A percentile compares a stretch with the other conserved stretches of the same genome.
Evolutionary conservation across 306 rosid species (phyloP).

Genomic region (Psophocarpus tetragonolobus): DNA sequence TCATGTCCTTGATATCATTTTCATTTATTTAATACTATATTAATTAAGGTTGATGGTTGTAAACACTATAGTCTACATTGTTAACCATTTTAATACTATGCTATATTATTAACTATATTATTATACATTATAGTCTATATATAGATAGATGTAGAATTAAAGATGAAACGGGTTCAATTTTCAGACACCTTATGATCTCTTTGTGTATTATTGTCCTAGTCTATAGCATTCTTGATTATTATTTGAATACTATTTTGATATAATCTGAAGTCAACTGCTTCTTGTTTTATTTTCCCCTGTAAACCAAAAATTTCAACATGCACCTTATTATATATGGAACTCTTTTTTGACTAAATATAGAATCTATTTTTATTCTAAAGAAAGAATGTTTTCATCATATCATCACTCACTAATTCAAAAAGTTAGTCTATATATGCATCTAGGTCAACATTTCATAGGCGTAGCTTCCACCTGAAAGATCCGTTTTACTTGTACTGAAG

Average conservation of each 20-base stretch:
- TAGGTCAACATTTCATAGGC: conserved; percentile 17
- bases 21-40: neutral
- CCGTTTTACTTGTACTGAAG: neutral
- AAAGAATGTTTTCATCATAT: neutral
- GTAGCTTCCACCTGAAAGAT: conserved; percentile 19
- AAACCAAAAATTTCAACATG: conserved; percentile 16
- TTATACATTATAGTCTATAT: too few species aligned
- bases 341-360: conserved; percentile 36
- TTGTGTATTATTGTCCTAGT: neutral
- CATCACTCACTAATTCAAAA: conserved; percentile 14
- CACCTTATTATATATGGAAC: neutral
- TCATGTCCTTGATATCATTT: neutral
- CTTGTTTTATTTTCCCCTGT: neutral
- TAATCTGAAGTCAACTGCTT: conserved; percentile 4
- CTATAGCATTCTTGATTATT: neutral
- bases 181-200: neutral
- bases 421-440: neutral
- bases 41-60: neutral
- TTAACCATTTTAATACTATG: too few species aligned
- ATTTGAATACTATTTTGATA: neutral
- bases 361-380: conserved; percentile 1
- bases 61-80: neutral
- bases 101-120: too few species aligned
- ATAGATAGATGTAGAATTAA: neutral
- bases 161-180: neutral